Evolutionary conservation across 1,284 basidiomycete genomes (phyloP), one percentile per base, ranked within the genome.

Genomic region (Moniliophthora roreri): DNA sequence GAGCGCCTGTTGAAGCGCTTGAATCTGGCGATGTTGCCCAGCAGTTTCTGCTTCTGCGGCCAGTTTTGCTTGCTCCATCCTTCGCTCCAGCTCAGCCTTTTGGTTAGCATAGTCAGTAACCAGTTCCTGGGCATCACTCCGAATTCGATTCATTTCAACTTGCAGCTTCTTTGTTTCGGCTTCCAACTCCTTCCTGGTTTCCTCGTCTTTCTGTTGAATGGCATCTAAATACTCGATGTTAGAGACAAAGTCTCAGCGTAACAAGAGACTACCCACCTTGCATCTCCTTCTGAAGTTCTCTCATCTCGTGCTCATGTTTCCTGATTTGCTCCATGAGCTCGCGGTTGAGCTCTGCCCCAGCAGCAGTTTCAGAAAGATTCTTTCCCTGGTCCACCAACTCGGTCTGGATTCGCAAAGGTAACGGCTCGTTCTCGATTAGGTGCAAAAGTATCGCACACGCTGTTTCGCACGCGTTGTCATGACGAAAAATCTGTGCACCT

Each of bases 401-500:
- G 13, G 49, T 36, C 48, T 63, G 62, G 36, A 63, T 70, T 61
- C 18, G 63, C 60, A 53, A 68, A 52, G 56, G 59, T 60, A 55
- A 57, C 58, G 59, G 63, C 34, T 64, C 61, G n/a, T 50, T 63
- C 16, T 67, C 62, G 23, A 71, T 59, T 48, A 79, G 61, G 26
- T 67, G 62, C n/a, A 67, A 70, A 8, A 78, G 55, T 48, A 76
- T 62, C 8, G 60, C 48, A 3, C 61, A 66, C 1, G 71, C 67
- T 9, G 70, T 73, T 10, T 69, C 50, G 23, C 69, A 52, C 1
- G 67, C 71, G 36, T 69, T 67, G 21, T 62, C 54, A 50, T 79
- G 74, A 10, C 76, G 73, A 18, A 70, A 60, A 10, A 79, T 55
- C 11, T 60, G 62, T 0, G 74, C 76, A 24, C 77, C 76, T 58